Evolutionary conservation across 208 protist genomes (phyloP).

Genomic region (Acanthamoeba sp.): DNA sequence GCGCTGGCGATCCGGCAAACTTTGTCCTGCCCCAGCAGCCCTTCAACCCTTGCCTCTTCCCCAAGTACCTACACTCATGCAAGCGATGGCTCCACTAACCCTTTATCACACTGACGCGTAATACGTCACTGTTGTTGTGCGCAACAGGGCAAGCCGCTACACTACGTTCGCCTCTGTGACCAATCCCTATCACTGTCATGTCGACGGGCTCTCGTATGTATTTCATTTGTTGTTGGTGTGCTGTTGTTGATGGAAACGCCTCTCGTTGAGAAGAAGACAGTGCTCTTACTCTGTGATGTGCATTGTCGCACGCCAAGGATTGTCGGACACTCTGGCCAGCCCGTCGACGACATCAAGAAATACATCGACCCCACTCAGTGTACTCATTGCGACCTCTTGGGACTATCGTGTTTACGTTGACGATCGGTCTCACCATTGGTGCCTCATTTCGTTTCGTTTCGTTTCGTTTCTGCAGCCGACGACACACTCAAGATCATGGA

Average conservation of each 20-base stretch:
- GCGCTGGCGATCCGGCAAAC: constrained; percentile 82
- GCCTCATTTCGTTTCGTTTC: neutral
- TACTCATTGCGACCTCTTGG: neutral
- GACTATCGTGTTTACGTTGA: too few species aligned
- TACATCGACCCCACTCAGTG: constrained; percentile 62
- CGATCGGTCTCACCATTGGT: too few species aligned
- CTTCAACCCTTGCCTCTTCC: constrained; percentile 82
- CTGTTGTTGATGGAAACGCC: too few species aligned
- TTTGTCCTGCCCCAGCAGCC: constrained; percentile 82
- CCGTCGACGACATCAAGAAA: constrained; percentile 81
- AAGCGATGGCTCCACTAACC: too few species aligned
- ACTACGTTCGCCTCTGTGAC: constrained; percentile 73
- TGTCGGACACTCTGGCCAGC: constrained; percentile 83
- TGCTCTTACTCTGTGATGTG: neutral
- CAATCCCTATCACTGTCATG: constrained; percentile 82
- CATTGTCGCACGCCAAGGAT: constrained; percentile 59
- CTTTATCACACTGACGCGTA: too few species aligned
- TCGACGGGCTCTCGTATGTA: constrained; percentile 78
- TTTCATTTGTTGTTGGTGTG: neutral
- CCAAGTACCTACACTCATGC: constrained; percentile 54
- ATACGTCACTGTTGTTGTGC: too few species aligned
- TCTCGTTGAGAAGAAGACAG: too few species aligned
- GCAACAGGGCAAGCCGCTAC: constrained; percentile 46
- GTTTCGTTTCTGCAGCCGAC: neutral
- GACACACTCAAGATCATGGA: constrained; percentile 76